Evolutionary conservation across 306 rosid genomes (phyloP).

Genomic region (Hylodesmum podocarpum): DNA sequence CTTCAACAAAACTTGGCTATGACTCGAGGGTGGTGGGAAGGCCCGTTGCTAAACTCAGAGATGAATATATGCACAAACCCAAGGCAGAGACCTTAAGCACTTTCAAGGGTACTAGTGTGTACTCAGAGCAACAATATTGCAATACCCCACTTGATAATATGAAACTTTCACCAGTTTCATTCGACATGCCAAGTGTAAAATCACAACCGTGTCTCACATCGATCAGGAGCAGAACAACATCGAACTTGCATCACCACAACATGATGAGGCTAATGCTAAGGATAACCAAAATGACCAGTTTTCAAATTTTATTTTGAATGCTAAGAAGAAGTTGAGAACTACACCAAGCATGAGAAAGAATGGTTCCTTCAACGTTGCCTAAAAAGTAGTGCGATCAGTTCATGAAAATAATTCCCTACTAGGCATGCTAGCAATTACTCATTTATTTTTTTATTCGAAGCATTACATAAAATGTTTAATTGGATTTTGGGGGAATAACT

Average conservation of each 20-base stretch:
- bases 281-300: slow-evolving; percentile 33
- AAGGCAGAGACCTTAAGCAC: neutral
- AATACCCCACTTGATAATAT: slow-evolving; percentile 19
- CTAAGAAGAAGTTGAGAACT: slow-evolving; percentile 40
- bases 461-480: neutral
- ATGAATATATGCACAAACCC: neutral
- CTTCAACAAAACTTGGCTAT: slow-evolving; percentile 1
- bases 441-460: neutral
- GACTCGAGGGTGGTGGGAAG: neutral
- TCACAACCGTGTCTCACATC: slow-evolving; percentile 30
- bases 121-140: slow-evolving; percentile 1
- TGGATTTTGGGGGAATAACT: slow-evolving; percentile 10
- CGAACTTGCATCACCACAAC: neutral
- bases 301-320: slow-evolving; percentile 44
- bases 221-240: slow-evolving; percentile 13
- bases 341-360: slow-evolving; percentile 35
- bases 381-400: neutral
- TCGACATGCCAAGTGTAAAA: slow-evolving; percentile 4
- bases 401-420: neutral
- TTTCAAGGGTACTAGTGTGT: neutral
- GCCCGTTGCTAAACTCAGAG: neutral
- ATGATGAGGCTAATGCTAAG: neutral
- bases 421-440: neutral
- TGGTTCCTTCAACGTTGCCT: slow-evolving; percentile 31
- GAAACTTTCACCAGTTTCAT: slow-evolving; percentile 43